Conservation (phyloP, 73 alveolate genomes). For the Paramecium tetraurelia region DNA sequence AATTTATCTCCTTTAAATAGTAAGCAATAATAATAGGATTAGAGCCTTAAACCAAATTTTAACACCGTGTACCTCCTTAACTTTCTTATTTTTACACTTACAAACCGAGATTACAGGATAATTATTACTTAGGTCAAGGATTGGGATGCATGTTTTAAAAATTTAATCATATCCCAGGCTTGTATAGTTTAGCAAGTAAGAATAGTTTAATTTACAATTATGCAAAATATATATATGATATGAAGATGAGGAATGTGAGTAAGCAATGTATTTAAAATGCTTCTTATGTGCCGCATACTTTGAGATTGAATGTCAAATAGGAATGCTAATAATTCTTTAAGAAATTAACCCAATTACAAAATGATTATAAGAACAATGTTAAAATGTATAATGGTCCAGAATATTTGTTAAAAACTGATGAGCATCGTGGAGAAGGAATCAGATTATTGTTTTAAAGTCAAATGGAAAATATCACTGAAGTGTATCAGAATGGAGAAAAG, state of each 20-base stretch:
- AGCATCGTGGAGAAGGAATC: conserved; percentile 51
- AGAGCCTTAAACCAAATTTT: background rate
- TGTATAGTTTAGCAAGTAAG: background rate
- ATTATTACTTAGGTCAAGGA: background rate
- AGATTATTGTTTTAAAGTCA: background rate
- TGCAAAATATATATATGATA: background rate
- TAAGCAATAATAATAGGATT: background rate
- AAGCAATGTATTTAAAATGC: background rate
- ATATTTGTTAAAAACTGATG: conserved; percentile 29
- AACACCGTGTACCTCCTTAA: background rate
- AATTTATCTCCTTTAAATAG: background rate
- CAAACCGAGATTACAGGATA: background rate
- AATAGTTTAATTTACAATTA: background rate
- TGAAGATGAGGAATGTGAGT: background rate
- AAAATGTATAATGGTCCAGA: conserved; percentile 33
- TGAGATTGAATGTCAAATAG: background rate
- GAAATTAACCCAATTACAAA: background rate
- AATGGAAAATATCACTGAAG: background rate
- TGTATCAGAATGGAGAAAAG: background rate
- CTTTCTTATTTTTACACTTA: conserved; percentile 1
- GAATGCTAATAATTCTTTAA: background rate
- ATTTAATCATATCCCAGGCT: background rate
- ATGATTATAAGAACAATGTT: background rate
- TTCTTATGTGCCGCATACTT: background rate
- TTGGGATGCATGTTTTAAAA: conserved; percentile 34